Evolutionary conservation across 345 rosid species (phyloP), one percentile per base, ranked within the genome.

Genomic region (Noccaea caerulescens): DNA sequence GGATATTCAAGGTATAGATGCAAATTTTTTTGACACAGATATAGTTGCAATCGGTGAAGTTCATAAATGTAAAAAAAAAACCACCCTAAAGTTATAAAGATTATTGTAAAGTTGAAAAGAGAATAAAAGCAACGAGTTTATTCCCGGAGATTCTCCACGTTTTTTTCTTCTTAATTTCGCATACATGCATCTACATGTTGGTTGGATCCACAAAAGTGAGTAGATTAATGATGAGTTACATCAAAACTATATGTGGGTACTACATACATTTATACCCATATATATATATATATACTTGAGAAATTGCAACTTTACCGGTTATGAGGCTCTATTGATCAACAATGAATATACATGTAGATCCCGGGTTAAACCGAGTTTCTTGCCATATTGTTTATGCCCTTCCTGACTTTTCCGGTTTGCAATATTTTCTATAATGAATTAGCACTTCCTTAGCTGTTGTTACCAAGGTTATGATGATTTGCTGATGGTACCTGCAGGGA

Each of bases 151-250:
- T 14, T 3, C 30, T 56, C 64, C 68, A 64, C 64, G 51, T 55
- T 55, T 14, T 55, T 62, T 33, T 10, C 9, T 32, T n/a, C 4
- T 38, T 18, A 65, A 65, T 52, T 65, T 53, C 72, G 58, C 52
- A 67, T 58, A 58, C 68, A 59, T 60, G 78, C 73, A 74, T 67
- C 59, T 49, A 49, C 42, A 43, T 53, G 34, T 52, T 50, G 42
- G 14, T 50, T 58, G 13, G 25, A 41, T 66, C 54, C 62, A 59
- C 33, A 11, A 32, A 36, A 49, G 33, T 54, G 34, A 61, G 34
- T 46, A 67, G 55, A 72, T 53, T 33, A 60, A 75, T 13, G 63
- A 52, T 44, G 55, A 33, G 25, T 75, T 53, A 36, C 66, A 59
- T 75, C 72, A 73, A 73, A 66, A 58, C 10, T 58, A 73, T 54